Conservation (phyloP, 2,329 filamentous ascomycete genomes). For the Neopestalotiopsis rosae region DNA sequence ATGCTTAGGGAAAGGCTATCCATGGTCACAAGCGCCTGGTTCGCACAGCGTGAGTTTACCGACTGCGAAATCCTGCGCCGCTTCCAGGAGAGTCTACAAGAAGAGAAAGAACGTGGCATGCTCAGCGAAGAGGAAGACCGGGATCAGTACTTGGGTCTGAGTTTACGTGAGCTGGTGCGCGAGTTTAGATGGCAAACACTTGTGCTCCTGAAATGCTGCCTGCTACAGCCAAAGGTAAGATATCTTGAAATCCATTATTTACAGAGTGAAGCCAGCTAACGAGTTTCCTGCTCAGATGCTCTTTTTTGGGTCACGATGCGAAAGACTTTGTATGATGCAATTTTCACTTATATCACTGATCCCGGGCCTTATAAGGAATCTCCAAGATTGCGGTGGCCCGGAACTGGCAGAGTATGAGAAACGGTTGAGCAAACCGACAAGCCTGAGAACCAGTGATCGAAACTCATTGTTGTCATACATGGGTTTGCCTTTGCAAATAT, state of each 20-base stretch:
- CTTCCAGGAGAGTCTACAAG: constrained; percentile 87
- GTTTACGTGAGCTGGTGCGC: constrained; percentile 87
- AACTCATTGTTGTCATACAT: constrained; percentile 90
- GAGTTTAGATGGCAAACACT: constrained; percentile 95
- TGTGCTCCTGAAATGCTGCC: constrained; percentile 89
- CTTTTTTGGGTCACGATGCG: constrained; percentile 96
- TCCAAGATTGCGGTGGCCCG: constrained; percentile 97
- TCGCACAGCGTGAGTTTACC: constrained; percentile 89
- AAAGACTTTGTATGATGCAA: constrained; percentile 96
- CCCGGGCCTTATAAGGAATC: constrained; percentile 85
- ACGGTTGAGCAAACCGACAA: constrained; percentile 77
- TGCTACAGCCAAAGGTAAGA: constrained; percentile 89
- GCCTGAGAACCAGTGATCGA: constrained; percentile 88
- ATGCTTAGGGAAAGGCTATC: constrained; percentile 88
- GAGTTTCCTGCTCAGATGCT: constrained; percentile 73
- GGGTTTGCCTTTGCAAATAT: constrained; percentile 93
- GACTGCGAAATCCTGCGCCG: constrained; percentile 88
- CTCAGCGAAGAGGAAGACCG: constrained; percentile 72
- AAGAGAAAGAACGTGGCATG: constrained; percentile 63
- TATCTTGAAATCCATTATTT: background rate
- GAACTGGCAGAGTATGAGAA: constrained; percentile 84
- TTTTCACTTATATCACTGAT: constrained; percentile 96
- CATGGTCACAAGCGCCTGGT: constrained; percentile 94
- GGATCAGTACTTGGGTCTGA: constrained; percentile 88
- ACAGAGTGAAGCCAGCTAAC: background rate